phyloP scores from a whole-genome alignment of 148 eudicot genomes.

The Silene conica region DNA sequence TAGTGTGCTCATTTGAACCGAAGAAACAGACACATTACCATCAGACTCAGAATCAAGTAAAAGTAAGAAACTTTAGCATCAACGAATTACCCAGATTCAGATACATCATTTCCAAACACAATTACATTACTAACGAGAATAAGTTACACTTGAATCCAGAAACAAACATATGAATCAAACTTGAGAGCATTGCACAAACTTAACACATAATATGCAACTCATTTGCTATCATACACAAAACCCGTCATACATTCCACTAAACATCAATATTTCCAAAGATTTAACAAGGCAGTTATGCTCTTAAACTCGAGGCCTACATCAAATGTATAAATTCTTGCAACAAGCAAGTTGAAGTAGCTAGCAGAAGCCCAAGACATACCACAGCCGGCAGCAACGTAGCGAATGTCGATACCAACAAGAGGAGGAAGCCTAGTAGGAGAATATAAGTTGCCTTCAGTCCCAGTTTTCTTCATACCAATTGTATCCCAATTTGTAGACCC shows the following conservation, averaged over 20 bases:
- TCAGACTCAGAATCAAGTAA: not conserved
- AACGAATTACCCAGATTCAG: not conserved
- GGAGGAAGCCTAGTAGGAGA: slow-evolving; percentile 88
- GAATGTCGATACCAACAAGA: slow-evolving; percentile 74
- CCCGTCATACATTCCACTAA: not conserved
- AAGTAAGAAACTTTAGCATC: not conserved
- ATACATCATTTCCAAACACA: not conserved
- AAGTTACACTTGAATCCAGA: not conserved
- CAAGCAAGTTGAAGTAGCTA: not conserved
- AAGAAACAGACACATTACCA: not conserved
- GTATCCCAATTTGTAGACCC: slow-evolving; percentile 86
- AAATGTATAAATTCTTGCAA: not conserved
- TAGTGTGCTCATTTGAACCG: too few species aligned
- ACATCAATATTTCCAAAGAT: not conserved
- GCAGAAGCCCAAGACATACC: slow-evolving; percentile 34
- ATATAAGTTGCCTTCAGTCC: slow-evolving; percentile 50
- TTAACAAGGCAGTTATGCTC: not conserved
- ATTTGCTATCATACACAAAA: not conserved
- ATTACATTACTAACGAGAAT: not conserved
- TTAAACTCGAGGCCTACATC: too few species aligned
- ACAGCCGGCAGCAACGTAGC: slow-evolving; percentile 78
- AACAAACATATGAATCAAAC: not conserved
- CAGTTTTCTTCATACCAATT: slow-evolving; percentile 55
- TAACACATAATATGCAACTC: not conserved
- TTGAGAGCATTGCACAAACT: not conserved